Conservation (phyloP, 805 yeast genomes). For the Nakazawaea ambrosiae region DNA sequence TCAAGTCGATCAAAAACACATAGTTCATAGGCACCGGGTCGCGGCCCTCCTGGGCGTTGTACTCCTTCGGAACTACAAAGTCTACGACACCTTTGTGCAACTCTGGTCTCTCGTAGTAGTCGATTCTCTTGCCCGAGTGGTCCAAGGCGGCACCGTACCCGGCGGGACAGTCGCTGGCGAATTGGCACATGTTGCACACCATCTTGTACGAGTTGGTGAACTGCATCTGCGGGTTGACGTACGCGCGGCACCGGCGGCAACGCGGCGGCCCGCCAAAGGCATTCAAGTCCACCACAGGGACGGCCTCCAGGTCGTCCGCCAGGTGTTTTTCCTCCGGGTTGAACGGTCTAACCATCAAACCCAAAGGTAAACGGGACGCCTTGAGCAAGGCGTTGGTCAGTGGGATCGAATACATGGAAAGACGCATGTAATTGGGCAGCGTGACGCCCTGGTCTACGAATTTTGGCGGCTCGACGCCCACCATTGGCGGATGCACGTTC, state of each 20-base stretch:
- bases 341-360: constrained; percentile 78
- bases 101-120: constrained; percentile 64
- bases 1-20: constrained; percentile 68
- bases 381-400: constrained; percentile 60
- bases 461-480: constrained; percentile 56
- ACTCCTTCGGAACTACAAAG: constrained; percentile 66
- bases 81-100: constrained; percentile 81
- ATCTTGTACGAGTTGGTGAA: constrained; percentile 55
- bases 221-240: constrained; percentile 78
- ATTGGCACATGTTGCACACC: constrained; percentile 82
- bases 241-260: constrained; percentile 87
- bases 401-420: constrained; percentile 82
- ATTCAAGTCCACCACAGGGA: constrained; percentile 64
- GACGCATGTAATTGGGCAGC: constrained; percentile 69
- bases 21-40: constrained; percentile 50
- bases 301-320: constrained; percentile 32
- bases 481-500: constrained; percentile 76
- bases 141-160: constrained; percentile 64
- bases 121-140: constrained; percentile 54
- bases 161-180: constrained; percentile 58
- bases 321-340: constrained; percentile 84
- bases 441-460: constrained; percentile 81
- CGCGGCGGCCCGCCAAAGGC: constrained; percentile 67
- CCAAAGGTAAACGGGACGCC: constrained; percentile 72
- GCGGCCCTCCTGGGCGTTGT: constrained; percentile 41